Percentiles rank a stretch among this genome's conserved stretches.
These are phyloP conservation scores for Penicillium sp. DNA, from an alignment of 2,329 filamentous ascomycete species.

Conservation along the genomic window DNA sequence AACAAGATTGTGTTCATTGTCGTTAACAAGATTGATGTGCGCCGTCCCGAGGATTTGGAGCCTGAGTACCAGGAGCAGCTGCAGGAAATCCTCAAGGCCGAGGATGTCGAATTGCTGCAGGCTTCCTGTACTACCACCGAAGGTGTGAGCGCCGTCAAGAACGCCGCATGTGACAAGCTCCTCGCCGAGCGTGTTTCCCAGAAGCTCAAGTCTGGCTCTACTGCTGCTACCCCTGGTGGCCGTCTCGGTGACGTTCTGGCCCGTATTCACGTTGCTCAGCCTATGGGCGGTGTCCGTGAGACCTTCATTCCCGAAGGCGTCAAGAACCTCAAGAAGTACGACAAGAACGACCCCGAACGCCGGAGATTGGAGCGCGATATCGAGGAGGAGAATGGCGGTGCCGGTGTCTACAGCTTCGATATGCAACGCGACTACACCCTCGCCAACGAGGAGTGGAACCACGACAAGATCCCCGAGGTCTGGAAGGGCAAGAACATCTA, in stretches of 20 bases:
- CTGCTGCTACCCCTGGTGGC: constrained; percentile 69
- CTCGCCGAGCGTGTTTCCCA: constrained; percentile 91
- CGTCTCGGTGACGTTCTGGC: constrained; percentile 87
- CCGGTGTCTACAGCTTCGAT: constrained; percentile 94
- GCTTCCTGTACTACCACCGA: constrained; percentile 94
- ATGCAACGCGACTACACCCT: constrained; percentile 85
- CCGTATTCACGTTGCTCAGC: constrained; percentile 95
- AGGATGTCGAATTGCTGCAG: constrained; percentile 89
- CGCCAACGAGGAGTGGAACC: constrained; percentile 87
- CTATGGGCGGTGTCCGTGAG: constrained; percentile 78
- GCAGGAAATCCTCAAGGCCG: constrained; percentile 75
- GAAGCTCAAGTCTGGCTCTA: constrained; percentile 88
- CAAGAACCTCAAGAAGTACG: constrained; percentile 80
- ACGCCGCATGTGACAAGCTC: constrained; percentile 86
- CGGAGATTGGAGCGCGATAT: constrained; percentile 78
- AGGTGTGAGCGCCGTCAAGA: constrained; percentile 91
- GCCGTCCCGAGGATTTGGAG: constrained; percentile 82
- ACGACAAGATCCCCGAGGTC: constrained; percentile 92
- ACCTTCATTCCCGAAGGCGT: constrained; percentile 84
- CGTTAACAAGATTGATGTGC: constrained; percentile 97
- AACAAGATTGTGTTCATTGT: constrained; percentile 98
- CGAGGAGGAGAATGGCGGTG: constrained; percentile 88
- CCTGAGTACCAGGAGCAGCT: constrained; percentile 74
- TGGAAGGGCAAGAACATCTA: constrained; percentile 96
- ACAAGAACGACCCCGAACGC: constrained; percentile 82